Evolutionary conservation across 2,329 filamentous ascomycete species (phyloP).

Genomic region (Alternaria longipes): DNA sequence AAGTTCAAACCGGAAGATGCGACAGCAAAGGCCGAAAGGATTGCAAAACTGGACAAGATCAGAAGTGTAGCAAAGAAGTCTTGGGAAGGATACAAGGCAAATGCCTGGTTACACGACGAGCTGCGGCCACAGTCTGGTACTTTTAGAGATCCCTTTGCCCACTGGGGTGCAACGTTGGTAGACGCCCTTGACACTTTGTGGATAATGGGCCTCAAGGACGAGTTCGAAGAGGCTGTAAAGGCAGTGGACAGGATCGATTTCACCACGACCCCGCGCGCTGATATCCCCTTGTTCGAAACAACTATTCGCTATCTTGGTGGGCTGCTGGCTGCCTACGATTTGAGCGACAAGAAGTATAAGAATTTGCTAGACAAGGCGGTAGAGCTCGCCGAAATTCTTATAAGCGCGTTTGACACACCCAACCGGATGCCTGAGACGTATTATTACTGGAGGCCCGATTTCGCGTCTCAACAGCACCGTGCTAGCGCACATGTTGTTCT

Average conservation of each 20-base stretch:
- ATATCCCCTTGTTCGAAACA: slow-evolving; percentile 75
- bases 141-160: slow-evolving; percentile 83
- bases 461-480: slow-evolving; percentile 49
- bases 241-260: slow-evolving; percentile 70
- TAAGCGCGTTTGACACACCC: slow-evolving; percentile 73
- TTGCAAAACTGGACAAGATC: slow-evolving; percentile 71
- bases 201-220: slow-evolving; percentile 73
- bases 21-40: slow-evolving; percentile 62
- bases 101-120: slow-evolving; percentile 89
- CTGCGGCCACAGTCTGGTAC: slow-evolving; percentile 74
- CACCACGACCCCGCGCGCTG: slow-evolving; percentile 58
- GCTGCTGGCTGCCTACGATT: slow-evolving; percentile 73
- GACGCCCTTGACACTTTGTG: slow-evolving; percentile 77
- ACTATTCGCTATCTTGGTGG: slow-evolving; percentile 77
- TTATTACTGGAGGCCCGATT: slow-evolving; percentile 64
- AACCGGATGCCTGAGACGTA: slow-evolving; percentile 71
- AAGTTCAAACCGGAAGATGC: slow-evolving; percentile 71
- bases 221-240: slow-evolving; percentile 71
- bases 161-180: slow-evolving; percentile 88
- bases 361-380: slow-evolving; percentile 69
- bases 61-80: slow-evolving; percentile 78
- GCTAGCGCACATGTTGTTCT: slow-evolving; percentile 55
- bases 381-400: slow-evolving; percentile 71
- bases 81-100: slow-evolving; percentile 82
- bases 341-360: slow-evolving; percentile 63